A percentile compares a stretch with the other conserved stretches of the same genome.
Conservation (phyloP, 1,284 basidiomycete species). For the Ceratobasidium sp. region DNA sequence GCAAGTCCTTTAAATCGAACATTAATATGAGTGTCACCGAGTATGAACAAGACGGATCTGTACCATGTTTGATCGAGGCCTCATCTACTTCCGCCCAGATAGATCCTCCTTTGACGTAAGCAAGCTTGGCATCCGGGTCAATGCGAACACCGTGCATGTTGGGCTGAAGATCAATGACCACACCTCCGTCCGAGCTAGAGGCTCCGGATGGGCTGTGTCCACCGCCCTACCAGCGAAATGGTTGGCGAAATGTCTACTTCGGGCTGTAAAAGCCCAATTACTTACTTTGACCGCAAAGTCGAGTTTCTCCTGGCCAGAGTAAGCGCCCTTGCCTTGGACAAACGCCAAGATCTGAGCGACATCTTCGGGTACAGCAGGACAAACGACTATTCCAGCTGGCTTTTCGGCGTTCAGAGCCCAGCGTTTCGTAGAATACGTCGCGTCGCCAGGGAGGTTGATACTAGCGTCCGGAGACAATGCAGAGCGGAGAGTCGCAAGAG, state of each 20-base stretch:
- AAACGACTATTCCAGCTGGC: background rate
- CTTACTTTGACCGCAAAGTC: constrained; percentile 38
- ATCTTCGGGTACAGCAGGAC: constrained; percentile 37
- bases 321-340: constrained; percentile 20
- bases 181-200: constrained; percentile 44
- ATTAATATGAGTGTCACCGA: background rate
- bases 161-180: constrained; percentile 45
- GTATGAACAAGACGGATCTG: background rate
- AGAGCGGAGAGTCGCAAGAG: no score
- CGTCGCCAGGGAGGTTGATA: constrained; percentile 31
- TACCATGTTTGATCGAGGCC: constrained; percentile 44
- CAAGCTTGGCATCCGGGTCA: constrained; percentile 38
- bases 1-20: background rate
- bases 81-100: constrained; percentile 38
- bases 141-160: constrained; percentile 44
- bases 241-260: background rate
- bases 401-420: constrained; percentile 42
- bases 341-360: constrained; percentile 21
- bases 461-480: no score
- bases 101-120: constrained; percentile 44
- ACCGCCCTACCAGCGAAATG: constrained; percentile 28
- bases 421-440: background rate
- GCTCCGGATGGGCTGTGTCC: constrained; percentile 40
- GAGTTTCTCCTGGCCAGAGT: constrained; percentile 22
- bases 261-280: background rate